A percentile compares a stretch with the other conserved stretches of the same genome.
These are phyloP conservation scores for Puccinia coronata DNA, from an alignment of 1,284 basidiomycete genomes.

Conservation along the genomic window DNA sequence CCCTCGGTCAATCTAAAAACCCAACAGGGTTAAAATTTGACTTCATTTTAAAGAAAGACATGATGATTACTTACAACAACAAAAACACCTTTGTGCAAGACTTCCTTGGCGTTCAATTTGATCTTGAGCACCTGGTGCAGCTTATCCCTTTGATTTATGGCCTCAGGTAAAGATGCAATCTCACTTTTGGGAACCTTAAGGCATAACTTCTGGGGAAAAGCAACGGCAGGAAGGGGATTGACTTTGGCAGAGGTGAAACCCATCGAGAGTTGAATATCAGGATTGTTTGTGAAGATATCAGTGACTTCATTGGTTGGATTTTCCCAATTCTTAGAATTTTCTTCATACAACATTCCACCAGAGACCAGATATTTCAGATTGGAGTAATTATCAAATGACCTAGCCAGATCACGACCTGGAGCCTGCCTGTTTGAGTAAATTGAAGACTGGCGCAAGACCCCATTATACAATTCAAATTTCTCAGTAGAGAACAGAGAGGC, in stretches of 20 bases:
- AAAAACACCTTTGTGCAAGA: neutral
- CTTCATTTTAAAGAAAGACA: neutral
- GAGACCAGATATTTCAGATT: neutral
- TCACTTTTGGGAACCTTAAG: neutral
- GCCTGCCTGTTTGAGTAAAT: slow-evolving; percentile 16
- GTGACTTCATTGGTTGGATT: neutral
- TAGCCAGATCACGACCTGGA: neutral
- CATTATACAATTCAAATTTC: slow-evolving; percentile 6
- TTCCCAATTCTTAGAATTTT: neutral
- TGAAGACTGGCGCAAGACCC: neutral
- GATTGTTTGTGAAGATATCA: neutral
- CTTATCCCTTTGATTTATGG: neutral
- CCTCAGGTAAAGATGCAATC: neutral
- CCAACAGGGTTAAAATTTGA: neutral
- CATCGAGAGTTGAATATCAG: neutral
- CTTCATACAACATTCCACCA: neutral
- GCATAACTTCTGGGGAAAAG: neutral
- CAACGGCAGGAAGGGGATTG: neutral
- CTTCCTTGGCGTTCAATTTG: neutral
- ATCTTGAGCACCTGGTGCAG: neutral
- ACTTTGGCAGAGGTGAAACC: neutral
- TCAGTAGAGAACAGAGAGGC: slow-evolving; percentile 1
- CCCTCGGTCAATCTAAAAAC: neutral
- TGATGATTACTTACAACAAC: neutral
- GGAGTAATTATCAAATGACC: neutral